Evolutionary conservation across 345 rosid species (phyloP), one percentile per base, ranked within the genome.

Genomic region (Conringia planisiliqua): DNA sequence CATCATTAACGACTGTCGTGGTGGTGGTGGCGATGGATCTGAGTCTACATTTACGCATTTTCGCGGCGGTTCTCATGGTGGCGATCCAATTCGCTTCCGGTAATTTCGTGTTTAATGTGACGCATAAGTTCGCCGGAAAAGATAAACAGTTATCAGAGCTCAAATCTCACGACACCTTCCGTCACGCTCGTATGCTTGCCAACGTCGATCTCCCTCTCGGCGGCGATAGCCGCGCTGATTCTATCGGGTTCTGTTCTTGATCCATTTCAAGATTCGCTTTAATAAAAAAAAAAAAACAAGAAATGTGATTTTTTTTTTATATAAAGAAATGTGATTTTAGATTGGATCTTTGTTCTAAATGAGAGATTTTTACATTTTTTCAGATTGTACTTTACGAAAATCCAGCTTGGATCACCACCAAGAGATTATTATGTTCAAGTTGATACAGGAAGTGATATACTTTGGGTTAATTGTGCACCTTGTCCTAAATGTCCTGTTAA

Each of bases 361-460:
- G 46, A 39, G 46, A 38, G 35, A 56, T 13, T 67, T 29, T 30
- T 78, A 51, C 12, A 61, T 67, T 70, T 82, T 79, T 26, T 43
- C 75, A 95, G 99, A 77, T 86, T 95, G 32, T 95, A 92, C 81
- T 95, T 84, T 59, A 82, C 96, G 6, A 85, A 90, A 74, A 84
- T 95, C 76, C 84, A 86, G 52, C 78, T 95, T 9, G 99, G 97
- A n/a, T 83, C 77, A 14, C 99, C 99, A 30, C 54, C 96, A 59
- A 83, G 80, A 79, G 90, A 89, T 10, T 89, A 83, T 44, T 82
- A 69, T 43, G 99, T 95, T 51, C 99, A 95, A 83, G 96, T 95
- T 79, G 99, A 95, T 70, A 91, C 97, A 10, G 97, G 99, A 72
- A 95, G 97, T 78, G 99, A 95, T 81, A 82, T 88, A 80, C 86